A percentile compares a stretch with the other conserved stretches of the same genome.
phyloP scores from a whole-genome alignment of 331 rosid genomes.

The Telfairia occidentalis region DNA sequence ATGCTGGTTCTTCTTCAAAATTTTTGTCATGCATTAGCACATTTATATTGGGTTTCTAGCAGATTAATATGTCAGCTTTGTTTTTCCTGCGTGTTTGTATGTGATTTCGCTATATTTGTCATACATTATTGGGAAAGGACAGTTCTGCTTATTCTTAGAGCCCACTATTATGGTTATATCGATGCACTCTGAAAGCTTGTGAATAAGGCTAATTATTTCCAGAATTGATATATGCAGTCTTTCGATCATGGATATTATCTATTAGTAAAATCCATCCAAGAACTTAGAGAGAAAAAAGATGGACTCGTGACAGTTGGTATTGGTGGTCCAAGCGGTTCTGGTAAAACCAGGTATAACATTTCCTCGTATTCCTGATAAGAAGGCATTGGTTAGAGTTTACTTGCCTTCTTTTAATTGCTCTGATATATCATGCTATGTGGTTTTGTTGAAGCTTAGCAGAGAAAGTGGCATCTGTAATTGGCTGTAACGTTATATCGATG shows the following conservation, averaged over 20 bases:
- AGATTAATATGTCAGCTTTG: too few relatives aligned
- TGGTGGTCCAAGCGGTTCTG: constrained; percentile 98
- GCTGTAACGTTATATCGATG: constrained; percentile 84
- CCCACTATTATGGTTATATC: not conserved
- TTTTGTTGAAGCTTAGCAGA: constrained; percentile 89
- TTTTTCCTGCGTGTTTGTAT: not conserved
- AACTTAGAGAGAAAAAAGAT: constrained; percentile 79
- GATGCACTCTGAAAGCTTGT: constrained; percentile 12
- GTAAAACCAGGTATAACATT: constrained; percentile 64
- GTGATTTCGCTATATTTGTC: not conserved
- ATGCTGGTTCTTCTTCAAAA: not conserved
- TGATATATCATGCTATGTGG: constrained; percentile 16
- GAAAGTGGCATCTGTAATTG: constrained; percentile 93
- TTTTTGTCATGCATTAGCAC: not conserved
- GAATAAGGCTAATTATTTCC: constrained; percentile 18
- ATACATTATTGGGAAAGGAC: not conserved
- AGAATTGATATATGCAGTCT: constrained; percentile 51
- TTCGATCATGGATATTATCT: constrained; percentile 95
- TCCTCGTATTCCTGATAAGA: not conserved
- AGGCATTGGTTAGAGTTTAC: not conserved
- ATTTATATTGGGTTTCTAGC: too few relatives aligned
- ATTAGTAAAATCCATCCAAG: constrained; percentile 92
- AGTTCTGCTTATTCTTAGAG: not conserved
- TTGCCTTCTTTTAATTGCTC: constrained; percentile 8
- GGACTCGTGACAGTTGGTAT: constrained; percentile 89